These are phyloP conservation scores for Leptographium lundbergii DNA, from an alignment of 2,329 filamentous ascomycete genomes.

Conservation along the genomic window DNA sequence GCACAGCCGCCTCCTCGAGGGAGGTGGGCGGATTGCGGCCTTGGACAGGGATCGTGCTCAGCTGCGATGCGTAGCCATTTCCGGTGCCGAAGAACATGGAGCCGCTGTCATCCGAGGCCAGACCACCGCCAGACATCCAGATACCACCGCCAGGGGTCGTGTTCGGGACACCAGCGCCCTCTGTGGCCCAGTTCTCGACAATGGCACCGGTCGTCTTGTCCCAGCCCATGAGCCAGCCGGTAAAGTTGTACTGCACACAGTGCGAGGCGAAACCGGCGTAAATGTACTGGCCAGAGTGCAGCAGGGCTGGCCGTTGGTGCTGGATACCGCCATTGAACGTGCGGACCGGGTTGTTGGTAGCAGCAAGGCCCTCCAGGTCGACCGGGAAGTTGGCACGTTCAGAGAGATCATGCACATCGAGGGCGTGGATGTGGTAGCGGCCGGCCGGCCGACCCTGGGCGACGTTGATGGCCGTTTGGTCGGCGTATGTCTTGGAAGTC, in stretches of 20 bases:
- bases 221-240: conserved; percentile 35
- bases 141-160: conserved; percentile 28
- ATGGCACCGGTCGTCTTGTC: conserved; percentile 30
- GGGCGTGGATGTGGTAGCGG: conserved; percentile 31
- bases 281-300: conserved; percentile 31
- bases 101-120: conserved; percentile 31
- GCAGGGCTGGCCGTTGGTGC: conserved; percentile 31
- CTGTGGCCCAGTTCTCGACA: conserved; percentile 29
- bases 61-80: conserved; percentile 35
- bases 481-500: conserved; percentile 33
- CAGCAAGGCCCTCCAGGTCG: conserved; percentile 27
- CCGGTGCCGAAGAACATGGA: conserved; percentile 34
- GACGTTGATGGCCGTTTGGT: conserved; percentile 19
- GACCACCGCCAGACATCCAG: conserved; percentile 37
- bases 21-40: conserved; percentile 30
- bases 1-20: conserved; percentile 35
- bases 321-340: conserved; percentile 34
- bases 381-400: conserved; percentile 29
- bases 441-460: conserved; percentile 28
- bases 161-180: conserved; percentile 28
- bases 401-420: conserved; percentile 30
- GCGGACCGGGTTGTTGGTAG: conserved; percentile 30
- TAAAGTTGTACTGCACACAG: conserved; percentile 38
- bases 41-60: conserved; percentile 27
- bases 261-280: conserved; percentile 38